Evolutionary conservation across 2,329 filamentous ascomycete genomes (phyloP), one percentile per base, ranked within the genome.

Genomic region (Neofusicoccum laricinum): DNA sequence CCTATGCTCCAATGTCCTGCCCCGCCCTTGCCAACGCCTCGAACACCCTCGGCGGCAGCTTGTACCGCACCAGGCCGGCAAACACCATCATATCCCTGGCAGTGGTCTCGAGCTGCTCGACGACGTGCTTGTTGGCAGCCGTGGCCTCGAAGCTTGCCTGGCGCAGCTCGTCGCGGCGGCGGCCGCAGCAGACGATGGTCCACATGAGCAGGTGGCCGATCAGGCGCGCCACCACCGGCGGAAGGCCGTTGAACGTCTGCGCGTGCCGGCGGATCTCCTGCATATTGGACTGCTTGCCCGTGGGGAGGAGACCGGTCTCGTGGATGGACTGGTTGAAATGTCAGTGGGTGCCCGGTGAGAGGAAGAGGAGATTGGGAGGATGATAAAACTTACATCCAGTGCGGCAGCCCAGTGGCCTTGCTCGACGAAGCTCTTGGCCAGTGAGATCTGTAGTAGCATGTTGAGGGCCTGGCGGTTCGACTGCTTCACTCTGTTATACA

Each of bases 11-110:
- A 64, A 78, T 69, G 71, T 93, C 90, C 49, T 89, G 88, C 57
- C 90, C 91, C 45, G 91, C 92, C 73, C 89, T 86, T 55, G 93
- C 93, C 72, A 98, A 81, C 67, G 90, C 91, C 81, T 97, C 94
- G 78, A 96, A 94, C 63, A 98, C 84, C 72, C 91, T 86, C 41
- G 91, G 90, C 58, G 92, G 92, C 79, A 98, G 85, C 72, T 95
- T 88, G 79, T 97, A 98, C 73, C 91, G 88, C 73, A 98, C 87
- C 84, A 97, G 88, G 64, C 93, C 94, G 15, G 93, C 94, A 81
- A 97, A 98, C 14, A 95, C 90, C 81, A 95, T 97, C 71, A 97
- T 79, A 77, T 98, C 94, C 76, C 93, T 88, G 43, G 91, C 93
- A 80, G 91, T 92, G 76, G 90, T 87, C 79, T 90, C 86, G 72